Base-by-base conservation (phyloP, 2,329 filamentous ascomycete species). In the Cryphonectria naterciae region DNA sequence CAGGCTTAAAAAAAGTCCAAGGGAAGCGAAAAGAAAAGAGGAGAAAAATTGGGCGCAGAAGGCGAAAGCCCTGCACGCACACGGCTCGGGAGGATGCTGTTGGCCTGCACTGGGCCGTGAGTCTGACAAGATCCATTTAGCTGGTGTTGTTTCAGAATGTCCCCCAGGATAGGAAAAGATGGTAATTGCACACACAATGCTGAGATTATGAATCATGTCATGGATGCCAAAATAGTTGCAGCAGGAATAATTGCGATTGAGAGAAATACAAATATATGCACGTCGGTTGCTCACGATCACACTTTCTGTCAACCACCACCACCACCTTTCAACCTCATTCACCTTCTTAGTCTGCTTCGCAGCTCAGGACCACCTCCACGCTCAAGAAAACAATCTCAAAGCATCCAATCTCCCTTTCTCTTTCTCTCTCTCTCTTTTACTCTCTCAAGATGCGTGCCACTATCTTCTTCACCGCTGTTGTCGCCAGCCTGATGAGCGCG, bases 401-500 rank as follows among this genome's bases (percentile, higher is more conserved):
- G 5, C 1, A 15, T 32, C 15, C 54, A 35, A 32, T 8, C 35
- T 60, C 56, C 7, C 32, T 32, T 32, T 39, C 37, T 39, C 2
- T 11, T 39, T 39, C 10, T 58, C 56, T 15, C 32, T 35, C 19
- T 60, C 28, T 35, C 19, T 60, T 17, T n/a, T 56, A 19, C 56
- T 60, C 60, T 37, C 25, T 63, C 61, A 64, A 64, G 17, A 64
- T 64, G 61, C 61, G 39, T 46, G n/a, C 41, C 39, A 64, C 61
- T 17, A 64, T 64, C 61, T 43, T 64, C 61, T 11, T 64, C 39
- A 64, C 61, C 17, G 61, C 61, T 32, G n/a, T 28, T 13, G 61
- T 28, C 37, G 61, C 61, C 39, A 46, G 61, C 61, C 61, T 64
- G 61, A 64, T 64, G 61, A 28, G 61, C 39, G 61, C 61, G 22